Conservation (phyloP, 768 basidiomycete genomes). For the Austroboletus eburneus region DNA sequence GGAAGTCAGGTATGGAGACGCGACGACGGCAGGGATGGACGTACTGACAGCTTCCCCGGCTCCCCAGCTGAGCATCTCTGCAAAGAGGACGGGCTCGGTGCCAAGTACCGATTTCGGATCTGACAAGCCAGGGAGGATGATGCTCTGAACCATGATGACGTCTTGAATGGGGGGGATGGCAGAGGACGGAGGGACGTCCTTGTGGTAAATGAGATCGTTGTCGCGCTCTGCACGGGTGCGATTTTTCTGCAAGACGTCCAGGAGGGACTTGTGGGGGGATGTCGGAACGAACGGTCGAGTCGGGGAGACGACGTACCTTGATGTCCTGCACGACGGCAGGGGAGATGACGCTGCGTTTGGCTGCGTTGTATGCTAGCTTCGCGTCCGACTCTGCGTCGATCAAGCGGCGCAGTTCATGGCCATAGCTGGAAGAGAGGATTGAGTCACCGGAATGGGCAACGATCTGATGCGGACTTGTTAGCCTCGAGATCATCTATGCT, state of each 20-base stretch:
- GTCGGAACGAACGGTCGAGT: not conserved
- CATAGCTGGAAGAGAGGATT: conserved; percentile 57
- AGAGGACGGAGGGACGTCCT: conserved; percentile 72
- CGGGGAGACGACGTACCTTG: conserved; percentile 46
- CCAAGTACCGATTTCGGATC: conserved; percentile 57
- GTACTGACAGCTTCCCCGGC: conserved; percentile 82
- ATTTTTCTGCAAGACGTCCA: conserved; percentile 64
- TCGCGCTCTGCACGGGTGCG: conserved; percentile 76
- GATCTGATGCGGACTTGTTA: conserved; percentile 46
- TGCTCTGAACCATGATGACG: conserved; percentile 61
- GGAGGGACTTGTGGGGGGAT: conserved; percentile 61
- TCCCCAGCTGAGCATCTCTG: conserved; percentile 79
- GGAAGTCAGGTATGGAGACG: not conserved
- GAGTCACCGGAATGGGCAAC: conserved; percentile 1
- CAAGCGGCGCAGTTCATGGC: conserved; percentile 79
- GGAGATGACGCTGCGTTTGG: conserved; percentile 58
- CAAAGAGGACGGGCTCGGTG: conserved; percentile 60
- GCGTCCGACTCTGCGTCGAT: conserved; percentile 60
- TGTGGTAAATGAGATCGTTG: conserved; percentile 94
- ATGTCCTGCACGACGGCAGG: conserved; percentile 70
- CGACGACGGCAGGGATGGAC: conserved; percentile 21
- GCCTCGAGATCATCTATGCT: conserved; percentile 84
- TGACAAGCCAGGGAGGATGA: conserved; percentile 48
- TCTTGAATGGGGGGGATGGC: conserved; percentile 62
- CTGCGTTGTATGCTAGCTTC: conserved; percentile 65